Conservation (phyloP, 495 filamentous ascomycete species). For the Pseudotulostoma volvatum region DNA sequence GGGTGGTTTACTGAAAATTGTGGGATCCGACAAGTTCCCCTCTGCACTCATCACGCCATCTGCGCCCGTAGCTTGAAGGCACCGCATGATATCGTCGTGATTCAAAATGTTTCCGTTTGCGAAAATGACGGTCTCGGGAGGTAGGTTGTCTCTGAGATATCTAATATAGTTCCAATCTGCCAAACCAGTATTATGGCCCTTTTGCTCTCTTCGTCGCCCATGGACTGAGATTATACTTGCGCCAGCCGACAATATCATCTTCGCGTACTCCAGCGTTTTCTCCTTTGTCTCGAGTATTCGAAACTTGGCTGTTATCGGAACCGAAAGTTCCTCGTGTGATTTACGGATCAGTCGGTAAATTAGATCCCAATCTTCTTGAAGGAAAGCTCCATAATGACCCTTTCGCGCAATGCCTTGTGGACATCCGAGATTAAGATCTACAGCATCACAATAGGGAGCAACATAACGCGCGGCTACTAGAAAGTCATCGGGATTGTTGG, state of each 20-base stretch:
- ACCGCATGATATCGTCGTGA: conserved; percentile 61
- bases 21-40: conserved; percentile 80
- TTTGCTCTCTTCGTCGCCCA: conserved; percentile 76
- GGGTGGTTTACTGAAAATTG: conserved; percentile 61
- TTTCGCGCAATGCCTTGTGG: conserved; percentile 86
- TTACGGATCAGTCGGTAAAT: conserved; percentile 65
- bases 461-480: conserved; percentile 60
- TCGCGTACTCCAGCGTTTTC: conserved; percentile 74
- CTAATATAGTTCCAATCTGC: conserved; percentile 80
- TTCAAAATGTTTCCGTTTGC: conserved; percentile 90
- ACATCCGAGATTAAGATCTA: conserved; percentile 96
- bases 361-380: conserved; percentile 82
- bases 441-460: conserved; percentile 75
- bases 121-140: conserved; percentile 78
- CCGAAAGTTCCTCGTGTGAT: conserved; percentile 49
- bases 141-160: conserved; percentile 70
- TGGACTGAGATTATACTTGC: conserved; percentile 89
- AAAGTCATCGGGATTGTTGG: conserved; percentile 68
- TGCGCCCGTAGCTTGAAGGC: conserved; percentile 69
- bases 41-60: conserved; percentile 95
- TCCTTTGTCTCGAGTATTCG: conserved; percentile 76
- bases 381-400: conserved; percentile 82
- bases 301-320: conserved; percentile 93
- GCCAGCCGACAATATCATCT: conserved; percentile 73
- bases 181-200: conserved; percentile 86